Conservation (phyloP, 2,329 filamentous ascomycete genomes). For the Diaporthe batatas region DNA sequence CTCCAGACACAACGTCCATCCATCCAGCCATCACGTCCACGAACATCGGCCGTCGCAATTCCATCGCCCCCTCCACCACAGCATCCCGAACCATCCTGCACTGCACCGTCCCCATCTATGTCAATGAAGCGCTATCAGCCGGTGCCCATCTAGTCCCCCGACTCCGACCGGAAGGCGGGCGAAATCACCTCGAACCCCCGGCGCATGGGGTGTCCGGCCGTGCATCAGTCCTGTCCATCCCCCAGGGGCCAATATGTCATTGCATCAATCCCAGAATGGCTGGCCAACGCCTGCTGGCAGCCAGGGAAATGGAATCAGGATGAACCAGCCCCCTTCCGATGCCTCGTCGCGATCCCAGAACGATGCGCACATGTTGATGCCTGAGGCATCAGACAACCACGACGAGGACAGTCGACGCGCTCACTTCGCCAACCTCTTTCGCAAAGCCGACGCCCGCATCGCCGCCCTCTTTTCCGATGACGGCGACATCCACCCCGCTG, state of each 20-base stretch:
- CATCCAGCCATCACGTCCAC: slow-evolving; percentile 68
- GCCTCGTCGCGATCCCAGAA: slow-evolving; percentile 64
- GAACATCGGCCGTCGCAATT: slow-evolving; percentile 60
- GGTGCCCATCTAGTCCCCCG: slow-evolving; percentile 63
- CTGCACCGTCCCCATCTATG: slow-evolving; percentile 62
- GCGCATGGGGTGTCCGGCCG: slow-evolving; percentile 69
- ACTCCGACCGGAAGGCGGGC: slow-evolving; percentile 60
- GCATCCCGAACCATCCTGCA: slow-evolving; percentile 52
- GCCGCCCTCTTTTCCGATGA: slow-evolving; percentile 77
- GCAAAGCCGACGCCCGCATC: slow-evolving; percentile 81
- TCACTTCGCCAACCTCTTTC: slow-evolving; percentile 83
- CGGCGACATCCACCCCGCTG: slow-evolving; percentile 64
- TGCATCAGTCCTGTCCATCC: slow-evolving; percentile 61
- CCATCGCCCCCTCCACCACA: slow-evolving; percentile 65
- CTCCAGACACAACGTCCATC: slow-evolving; percentile 68
- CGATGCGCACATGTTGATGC: slow-evolving; percentile 65
- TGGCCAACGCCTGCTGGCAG: slow-evolving; percentile 72
- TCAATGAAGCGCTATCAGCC: slow-evolving; percentile 64
- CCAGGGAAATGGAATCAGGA: slow-evolving; percentile 61
- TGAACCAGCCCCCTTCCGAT: slow-evolving; percentile 74
- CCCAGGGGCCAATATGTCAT: slow-evolving; percentile 71
- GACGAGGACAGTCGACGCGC: slow-evolving; percentile 80
- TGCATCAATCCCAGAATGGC: slow-evolving; percentile 74
- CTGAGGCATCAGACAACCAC: slow-evolving; percentile 71
- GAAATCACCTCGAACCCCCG: slow-evolving; percentile 64